phyloP scores from a whole-genome alignment of 352 stramenopile species.

The Aphanomyces cochlioides region DNA sequence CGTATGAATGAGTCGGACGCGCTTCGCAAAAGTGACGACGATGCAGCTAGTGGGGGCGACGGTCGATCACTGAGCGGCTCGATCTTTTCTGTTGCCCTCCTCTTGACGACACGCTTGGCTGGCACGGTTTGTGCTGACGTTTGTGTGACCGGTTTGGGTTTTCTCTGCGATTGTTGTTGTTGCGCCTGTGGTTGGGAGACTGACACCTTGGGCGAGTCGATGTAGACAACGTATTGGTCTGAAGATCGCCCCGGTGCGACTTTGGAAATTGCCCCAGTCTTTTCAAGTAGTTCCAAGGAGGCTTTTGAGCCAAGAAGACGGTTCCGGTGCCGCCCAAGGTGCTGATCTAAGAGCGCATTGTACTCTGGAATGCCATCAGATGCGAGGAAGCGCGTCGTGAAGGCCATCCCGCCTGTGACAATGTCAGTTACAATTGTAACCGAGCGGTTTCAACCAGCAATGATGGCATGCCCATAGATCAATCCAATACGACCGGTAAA shows the following conservation, averaged over 20 bases:
- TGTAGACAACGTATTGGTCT: conserved; percentile 70
- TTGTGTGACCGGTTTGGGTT: conserved; percentile 2
- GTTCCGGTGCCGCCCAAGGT: conserved; percentile 59
- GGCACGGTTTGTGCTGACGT: not conserved
- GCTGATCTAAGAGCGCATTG: conserved; percentile 59
- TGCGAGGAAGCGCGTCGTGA: conserved; percentile 62
- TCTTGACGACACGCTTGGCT: not conserved
- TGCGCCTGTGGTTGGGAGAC: not conserved
- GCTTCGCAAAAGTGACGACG: not conserved
- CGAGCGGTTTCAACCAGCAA: too few relatives aligned
- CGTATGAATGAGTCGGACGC: not conserved
- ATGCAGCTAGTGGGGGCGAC: not conserved
- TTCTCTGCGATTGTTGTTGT: not conserved
- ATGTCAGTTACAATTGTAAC: too few relatives aligned
- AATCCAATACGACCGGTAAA: too few relatives aligned
- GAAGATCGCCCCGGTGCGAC: conserved; percentile 47
- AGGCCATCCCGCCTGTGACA: conserved; percentile 26
- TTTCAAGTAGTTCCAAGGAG: conserved; percentile 54
- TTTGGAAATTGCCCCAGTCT: conserved; percentile 55
- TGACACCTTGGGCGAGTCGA: conserved; percentile 31
- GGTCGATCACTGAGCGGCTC: not conserved
- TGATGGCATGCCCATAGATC: too few relatives aligned
- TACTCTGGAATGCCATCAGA: conserved; percentile 66
- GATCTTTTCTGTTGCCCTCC: not conserved
- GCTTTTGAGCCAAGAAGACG: conserved; percentile 60